Evolutionary conservation across 2,329 filamentous ascomycete species (phyloP).

Genomic region (Colletotrichum sp.): DNA sequence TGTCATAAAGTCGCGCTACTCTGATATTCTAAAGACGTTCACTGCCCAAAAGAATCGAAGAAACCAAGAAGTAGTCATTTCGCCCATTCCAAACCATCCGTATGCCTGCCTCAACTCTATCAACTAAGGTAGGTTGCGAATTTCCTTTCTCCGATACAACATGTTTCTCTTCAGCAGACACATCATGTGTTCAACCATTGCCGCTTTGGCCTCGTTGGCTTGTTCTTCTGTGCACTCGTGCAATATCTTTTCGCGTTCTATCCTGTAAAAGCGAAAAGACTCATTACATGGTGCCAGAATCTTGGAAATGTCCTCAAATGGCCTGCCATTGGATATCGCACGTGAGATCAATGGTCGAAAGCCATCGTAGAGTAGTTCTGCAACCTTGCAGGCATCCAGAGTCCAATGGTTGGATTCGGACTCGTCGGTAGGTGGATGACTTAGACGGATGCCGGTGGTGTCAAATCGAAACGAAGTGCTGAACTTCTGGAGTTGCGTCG

Average conservation of each 20-base stretch:
- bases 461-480: rapidly evolving
- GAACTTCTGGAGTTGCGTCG: neutral
- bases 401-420: neutral
- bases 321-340: neutral
- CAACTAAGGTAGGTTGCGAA: rapidly evolving
- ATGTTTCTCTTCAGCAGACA: neutral
- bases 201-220: neutral
- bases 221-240: neutral
- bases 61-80: neutral
- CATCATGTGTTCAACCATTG: neutral
- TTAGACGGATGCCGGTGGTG: neutral
- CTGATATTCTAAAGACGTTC: rapidly evolving
- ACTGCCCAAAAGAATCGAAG: neutral
- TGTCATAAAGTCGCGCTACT: rapidly evolving
- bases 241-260: neutral
- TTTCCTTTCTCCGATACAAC: neutral
- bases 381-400: neutral
- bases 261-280: rapidly evolving
- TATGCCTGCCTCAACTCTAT: neutral
- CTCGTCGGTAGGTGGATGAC: neutral
- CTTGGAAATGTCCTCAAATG: neutral
- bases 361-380: neutral
- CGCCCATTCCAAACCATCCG: neutral
- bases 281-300: neutral
- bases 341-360: neutral